Percentiles rank a stretch among this genome's conserved stretches.
Conservation (phyloP, 140 eudicot genomes). For the Cichorium intybus region DNA sequence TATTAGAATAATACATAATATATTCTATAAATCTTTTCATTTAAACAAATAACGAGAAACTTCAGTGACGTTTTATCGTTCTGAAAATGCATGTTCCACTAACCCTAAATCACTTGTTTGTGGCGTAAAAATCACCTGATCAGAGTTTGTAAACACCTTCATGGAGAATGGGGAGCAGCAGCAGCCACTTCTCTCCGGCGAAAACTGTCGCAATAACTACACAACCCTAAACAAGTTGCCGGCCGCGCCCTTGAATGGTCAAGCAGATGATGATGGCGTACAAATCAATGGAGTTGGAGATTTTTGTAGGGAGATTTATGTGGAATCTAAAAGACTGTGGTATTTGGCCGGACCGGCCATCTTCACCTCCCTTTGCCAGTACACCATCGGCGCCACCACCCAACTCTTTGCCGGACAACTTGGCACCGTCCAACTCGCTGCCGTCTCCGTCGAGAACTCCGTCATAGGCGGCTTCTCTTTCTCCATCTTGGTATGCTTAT, state of each 20-base stretch:
- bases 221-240: conserved; percentile 4
- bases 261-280: conserved; percentile 11
- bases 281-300: conserved; percentile 29
- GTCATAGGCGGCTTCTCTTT: conserved; percentile 50
- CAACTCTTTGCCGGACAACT: conserved; percentile 64
- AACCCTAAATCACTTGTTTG: neutral
- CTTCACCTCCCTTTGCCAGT: conserved; percentile 55
- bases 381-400: conserved; percentile 64
- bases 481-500: conserved; percentile 43
- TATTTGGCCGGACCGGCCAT: conserved; percentile 63
- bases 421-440: conserved; percentile 60
- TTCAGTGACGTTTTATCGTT: neutral
- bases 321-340: conserved; percentile 54
- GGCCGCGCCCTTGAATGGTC: neutral
- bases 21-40: neutral
- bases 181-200: conserved; percentile 37
- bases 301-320: conserved; percentile 36
- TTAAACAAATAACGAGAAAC: neutral
- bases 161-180: conserved; percentile 14
- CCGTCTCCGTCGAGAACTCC: conserved; percentile 55
- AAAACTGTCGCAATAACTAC: neutral
- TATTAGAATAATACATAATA: neutral
- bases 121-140: neutral
- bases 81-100: neutral
- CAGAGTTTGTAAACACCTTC: neutral